Base-by-base conservation (phyloP, 1,284 basidiomycete genomes). In the Moesziomyces parantarcticus region DNA sequence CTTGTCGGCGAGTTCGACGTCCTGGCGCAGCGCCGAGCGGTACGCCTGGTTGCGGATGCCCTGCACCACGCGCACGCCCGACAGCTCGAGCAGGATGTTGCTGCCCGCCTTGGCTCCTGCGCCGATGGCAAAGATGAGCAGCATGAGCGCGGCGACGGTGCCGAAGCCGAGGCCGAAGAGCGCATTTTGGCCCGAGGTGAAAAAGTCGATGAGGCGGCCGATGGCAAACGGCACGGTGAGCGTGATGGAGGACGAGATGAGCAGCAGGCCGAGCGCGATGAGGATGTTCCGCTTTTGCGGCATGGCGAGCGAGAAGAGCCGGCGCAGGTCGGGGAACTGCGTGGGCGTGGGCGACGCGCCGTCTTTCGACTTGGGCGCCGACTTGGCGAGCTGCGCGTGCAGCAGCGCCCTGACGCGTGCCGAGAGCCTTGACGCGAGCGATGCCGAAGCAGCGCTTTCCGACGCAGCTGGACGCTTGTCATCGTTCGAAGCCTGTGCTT, bases 1-100 rank as follows among this genome's bases (percentile, higher is more conserved):
- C 45, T 89, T 89, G 84, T 97, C 94, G 4, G 96, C 92, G 49
- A 76, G 68, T 43, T 77, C 78, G 29, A 96, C 91, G 82, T 97
- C 95, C 85, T 97, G 95, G 46, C 88, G 87, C 18, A 97, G 86
- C 1, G 93, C 89, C 16, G 91, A 92, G 16, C 88, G 86, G 82
- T 94, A 99, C 7, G 92, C 92, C 43, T 88, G 87, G 84, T 93
- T 90, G 45, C 96, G 89, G 47, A 99, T 88, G 3, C 92, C 88
- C 21, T 93, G 92, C 36, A 99, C 92, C 77, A 99, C 97, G 26
- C 95, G 87, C 84, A 97, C 93, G 42, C 95, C 95, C 87, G 85
- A 77, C 20, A 79, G 62, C 77, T 95, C 89, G 58, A 92, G 89
- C 90, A 99, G 95, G 59, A 99, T 91, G 1, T 92, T 90, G 46